These are phyloP conservation scores for Paraphaeosphaeria sporulosa DNA, from an alignment of 2,329 filamentous ascomycete genomes.

Conservation along the genomic window DNA sequence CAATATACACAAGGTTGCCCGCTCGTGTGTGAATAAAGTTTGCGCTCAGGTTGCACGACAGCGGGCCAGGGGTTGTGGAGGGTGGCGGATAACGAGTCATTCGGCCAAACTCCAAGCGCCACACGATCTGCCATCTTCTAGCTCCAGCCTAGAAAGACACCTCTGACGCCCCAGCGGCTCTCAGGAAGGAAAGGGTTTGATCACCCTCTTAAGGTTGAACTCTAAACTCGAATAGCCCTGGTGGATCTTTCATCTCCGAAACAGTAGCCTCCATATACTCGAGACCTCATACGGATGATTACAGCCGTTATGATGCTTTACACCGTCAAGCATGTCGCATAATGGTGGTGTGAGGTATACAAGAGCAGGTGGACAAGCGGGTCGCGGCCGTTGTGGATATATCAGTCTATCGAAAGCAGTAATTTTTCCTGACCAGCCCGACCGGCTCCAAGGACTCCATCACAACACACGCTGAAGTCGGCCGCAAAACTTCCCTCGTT, in stretches of 20 bases:
- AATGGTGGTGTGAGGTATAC: not conserved
- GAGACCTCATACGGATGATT: not conserved
- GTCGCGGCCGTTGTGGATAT: slow-evolving; percentile 2
- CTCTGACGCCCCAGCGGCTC: not conserved
- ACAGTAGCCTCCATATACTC: not conserved
- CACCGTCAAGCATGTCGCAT: not conserved
- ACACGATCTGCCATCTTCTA: slow-evolving; percentile 11
- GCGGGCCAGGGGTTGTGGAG: slow-evolving; percentile 3
- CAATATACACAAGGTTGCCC: slow-evolving; percentile 9
- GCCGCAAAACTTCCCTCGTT: not conserved
- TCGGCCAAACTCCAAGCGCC: not conserved
- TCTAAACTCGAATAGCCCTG: not conserved
- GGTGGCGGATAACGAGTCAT: slow-evolving; percentile 9
- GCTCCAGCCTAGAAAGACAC: slow-evolving; percentile 12
- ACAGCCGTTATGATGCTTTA: not conserved
- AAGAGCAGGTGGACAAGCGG: not conserved
- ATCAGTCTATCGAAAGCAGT: slow-evolving; percentile 10
- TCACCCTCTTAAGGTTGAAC: not conserved
- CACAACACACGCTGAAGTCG: not conserved
- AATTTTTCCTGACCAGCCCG: not conserved
- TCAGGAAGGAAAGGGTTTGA: slow-evolving; percentile 6
- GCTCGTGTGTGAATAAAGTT: slow-evolving; percentile 11
- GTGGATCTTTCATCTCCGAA: slow-evolving; percentile 12
- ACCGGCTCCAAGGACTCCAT: not conserved
- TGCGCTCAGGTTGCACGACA: slow-evolving; percentile 9